A percentile compares a stretch with the other conserved stretches of the same genome.
These are phyloP conservation scores for Bisporella sp. DNA, from an alignment of 2,329 filamentous ascomycete species.

Conservation along the genomic window DNA sequence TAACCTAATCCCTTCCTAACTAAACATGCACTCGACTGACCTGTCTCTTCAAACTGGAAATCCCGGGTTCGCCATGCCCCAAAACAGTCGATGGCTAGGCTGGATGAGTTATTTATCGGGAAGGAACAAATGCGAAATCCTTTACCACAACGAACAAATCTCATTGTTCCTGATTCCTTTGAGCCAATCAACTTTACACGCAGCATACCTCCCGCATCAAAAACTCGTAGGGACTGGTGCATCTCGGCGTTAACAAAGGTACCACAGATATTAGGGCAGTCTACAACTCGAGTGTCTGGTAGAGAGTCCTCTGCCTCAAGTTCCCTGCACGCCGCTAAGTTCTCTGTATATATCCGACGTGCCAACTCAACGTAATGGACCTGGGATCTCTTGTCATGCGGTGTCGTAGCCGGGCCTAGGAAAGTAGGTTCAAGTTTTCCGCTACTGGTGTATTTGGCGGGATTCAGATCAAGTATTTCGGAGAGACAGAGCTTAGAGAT, in stretches of 20 bases:
- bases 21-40: background rate
- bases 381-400: background rate
- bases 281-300: conserved; percentile 4
- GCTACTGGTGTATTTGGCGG: background rate
- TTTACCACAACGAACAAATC: conserved; percentile 2
- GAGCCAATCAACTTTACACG: background rate
- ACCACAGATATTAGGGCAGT: conserved; percentile 3
- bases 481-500: conserved; percentile 6
- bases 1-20: too few species aligned
- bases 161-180: conserved; percentile 3
- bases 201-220: conserved; percentile 3
- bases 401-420: background rate
- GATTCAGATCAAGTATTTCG: conserved; percentile 3
- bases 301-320: conserved; percentile 1
- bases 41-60: conserved; percentile 4
- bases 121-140: conserved; percentile 6
- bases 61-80: conserved; percentile 4
- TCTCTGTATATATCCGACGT: conserved; percentile 3
- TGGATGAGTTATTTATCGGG: background rate
- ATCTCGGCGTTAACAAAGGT: background rate
- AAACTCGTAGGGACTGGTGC: conserved; percentile 1
- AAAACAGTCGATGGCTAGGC: conserved; percentile 7
- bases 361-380: conserved; percentile 4
- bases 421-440: background rate
- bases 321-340: background rate